Conservation (phyloP, 208 protist genomes). For the Vickermania spadyakhi region DNA sequence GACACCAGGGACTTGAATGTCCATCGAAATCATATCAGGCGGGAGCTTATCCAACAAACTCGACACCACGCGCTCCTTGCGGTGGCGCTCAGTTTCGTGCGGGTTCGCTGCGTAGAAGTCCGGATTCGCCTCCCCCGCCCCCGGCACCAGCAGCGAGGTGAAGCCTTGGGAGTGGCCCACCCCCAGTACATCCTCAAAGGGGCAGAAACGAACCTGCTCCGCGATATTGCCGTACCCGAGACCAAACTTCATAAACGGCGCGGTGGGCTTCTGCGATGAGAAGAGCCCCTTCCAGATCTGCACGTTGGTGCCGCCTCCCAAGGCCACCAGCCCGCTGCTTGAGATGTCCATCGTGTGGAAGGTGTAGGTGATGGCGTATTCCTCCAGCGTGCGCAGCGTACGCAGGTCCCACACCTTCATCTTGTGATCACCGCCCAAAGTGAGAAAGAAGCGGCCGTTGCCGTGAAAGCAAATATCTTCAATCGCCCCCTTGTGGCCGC, state of each 20-base stretch:
- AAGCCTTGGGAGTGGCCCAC: constrained; percentile 86
- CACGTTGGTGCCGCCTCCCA: constrained; percentile 69
- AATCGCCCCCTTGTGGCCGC: constrained; percentile 88
- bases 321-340: constrained; percentile 71
- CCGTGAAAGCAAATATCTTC: constrained; percentile 80
- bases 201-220: constrained; percentile 68
- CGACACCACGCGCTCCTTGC: constrained; percentile 79
- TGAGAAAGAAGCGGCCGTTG: constrained; percentile 93
- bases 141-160: constrained; percentile 81
- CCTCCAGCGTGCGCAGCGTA: constrained; percentile 87
- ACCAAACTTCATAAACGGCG: constrained; percentile 80
- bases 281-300: constrained; percentile 88
- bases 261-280: constrained; percentile 47
- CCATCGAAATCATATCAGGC: constrained; percentile 87
- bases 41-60: constrained; percentile 90
- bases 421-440: constrained; percentile 91
- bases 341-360: constrained; percentile 83
- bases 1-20: constrained; percentile 77
- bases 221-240: constrained; percentile 86
- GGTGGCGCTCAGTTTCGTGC: constrained; percentile 87
- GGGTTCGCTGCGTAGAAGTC: constrained; percentile 93
- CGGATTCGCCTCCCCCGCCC: constrained; percentile 84
- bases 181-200: constrained; percentile 88
- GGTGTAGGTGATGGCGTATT: constrained; percentile 77
- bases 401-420: constrained; percentile 98